Evolutionary conservation across 1,284 basidiomycete species (phyloP).

Genomic region (Moesziomyces sp.): DNA sequence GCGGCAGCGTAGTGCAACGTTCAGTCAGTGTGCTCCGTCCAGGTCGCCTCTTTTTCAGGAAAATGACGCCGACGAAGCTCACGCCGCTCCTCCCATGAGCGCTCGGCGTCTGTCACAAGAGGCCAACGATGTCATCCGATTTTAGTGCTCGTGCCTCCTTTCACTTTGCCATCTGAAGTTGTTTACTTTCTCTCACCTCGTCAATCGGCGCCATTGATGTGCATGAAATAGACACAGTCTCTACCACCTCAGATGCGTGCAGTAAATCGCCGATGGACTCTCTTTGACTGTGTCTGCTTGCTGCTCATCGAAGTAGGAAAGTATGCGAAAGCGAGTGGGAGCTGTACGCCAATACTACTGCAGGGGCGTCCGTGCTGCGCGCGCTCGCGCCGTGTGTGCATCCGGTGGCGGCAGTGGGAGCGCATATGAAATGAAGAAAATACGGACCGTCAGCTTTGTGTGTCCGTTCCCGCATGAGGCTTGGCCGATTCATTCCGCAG

Average conservation of each 20-base stretch:
- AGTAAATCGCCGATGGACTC: not conserved
- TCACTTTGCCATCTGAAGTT: too few relatives aligned
- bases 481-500: too few relatives aligned
- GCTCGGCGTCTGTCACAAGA: not conserved
- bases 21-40: not conserved
- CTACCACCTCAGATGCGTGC: not conserved
- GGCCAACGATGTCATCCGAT: conserved; percentile 29
- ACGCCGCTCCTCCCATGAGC: too few relatives aligned
- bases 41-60: too few relatives aligned
- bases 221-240: not conserved
- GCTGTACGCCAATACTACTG: not conserved
- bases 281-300: not conserved
- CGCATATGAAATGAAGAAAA: too few relatives aligned
- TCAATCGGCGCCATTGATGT: not conserved
- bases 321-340: too few relatives aligned
- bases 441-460: too few relatives aligned
- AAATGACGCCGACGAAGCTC: too few relatives aligned
- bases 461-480: too few relatives aligned
- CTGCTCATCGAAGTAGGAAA: not conserved
- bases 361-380: conserved; percentile 13
- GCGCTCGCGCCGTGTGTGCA: too few relatives aligned
- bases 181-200: not conserved
- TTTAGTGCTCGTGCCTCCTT: conserved; percentile 4
- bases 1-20: conserved; percentile 30
- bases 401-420: too few relatives aligned